Base-by-base conservation (phyloP, 1,139 yeast genomes). In the Yamadazyma oceani region DNA sequence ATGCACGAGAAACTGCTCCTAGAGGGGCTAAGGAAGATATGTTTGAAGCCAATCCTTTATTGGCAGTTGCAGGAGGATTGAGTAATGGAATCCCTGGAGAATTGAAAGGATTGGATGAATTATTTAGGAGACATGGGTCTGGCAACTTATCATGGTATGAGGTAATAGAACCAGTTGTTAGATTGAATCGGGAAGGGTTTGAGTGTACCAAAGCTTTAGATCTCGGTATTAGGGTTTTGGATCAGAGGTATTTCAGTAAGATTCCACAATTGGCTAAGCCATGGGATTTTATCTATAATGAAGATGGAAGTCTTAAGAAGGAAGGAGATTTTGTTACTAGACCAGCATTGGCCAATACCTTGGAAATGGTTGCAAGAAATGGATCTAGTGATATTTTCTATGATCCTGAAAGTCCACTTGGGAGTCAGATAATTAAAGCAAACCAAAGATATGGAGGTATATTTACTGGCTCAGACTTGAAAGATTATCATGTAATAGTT, bases 1-100 rank as follows among this genome's bases (percentile, higher is more conserved):
- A 92, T 62, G 95, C 95, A 29, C 66, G 97, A 45, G 98, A 92
- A 59, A 76, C 75, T 66, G 96, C 97, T 0, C 97, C 97, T 0
- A 63, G 56, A 3, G 50, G 40, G 4, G 80, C 94, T 3, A 64
- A 64, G 49, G 75, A 75, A 46, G 69, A 82, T 44, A 88, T 90
- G 96, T 90, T 66, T 55, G 65, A 69, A 29, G 64, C 64, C 16
- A 51, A 60, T 35, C 62, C 66, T 0, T 36, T 58, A 0, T 60
- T 70, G 12, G 75, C 95, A 0, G 76, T 78, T 48, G 62, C 81
- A 14, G 97, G 97, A 2, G 97, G 97, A 0, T 65, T 87, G 17
- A 88, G 96, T 0, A 80, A 82, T 13, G 97, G 80, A 1, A 76
- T 85, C 9, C 98, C 97, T 0, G 97, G 97, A 7, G 97, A 92